These are phyloP conservation scores for Entelexis sorbosivorans DNA, from an alignment of 1,139 yeast genomes.

Conservation along the genomic window DNA sequence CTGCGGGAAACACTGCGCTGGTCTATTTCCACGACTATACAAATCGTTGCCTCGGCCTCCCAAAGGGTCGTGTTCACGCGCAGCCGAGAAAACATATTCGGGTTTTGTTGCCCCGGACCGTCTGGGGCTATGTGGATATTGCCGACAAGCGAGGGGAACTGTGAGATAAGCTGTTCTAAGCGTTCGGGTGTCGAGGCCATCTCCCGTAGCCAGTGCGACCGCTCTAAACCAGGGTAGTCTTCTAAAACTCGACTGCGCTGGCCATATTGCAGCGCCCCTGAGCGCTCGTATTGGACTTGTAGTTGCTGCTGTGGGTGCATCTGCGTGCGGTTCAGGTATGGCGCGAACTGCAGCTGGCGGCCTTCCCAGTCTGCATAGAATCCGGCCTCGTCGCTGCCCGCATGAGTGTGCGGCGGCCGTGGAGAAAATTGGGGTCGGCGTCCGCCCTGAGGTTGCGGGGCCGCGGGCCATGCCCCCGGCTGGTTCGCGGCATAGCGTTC, in stretches of 20 bases:
- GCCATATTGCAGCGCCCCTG: not conserved
- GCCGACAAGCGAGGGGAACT: conserved; percentile 30
- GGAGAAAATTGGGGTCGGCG: too few relatives aligned
- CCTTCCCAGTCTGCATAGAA: not conserved
- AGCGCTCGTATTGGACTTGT: not conserved
- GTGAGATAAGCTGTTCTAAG: conserved; percentile 9
- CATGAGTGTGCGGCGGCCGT: too few relatives aligned
- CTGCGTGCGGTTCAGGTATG: not conserved
- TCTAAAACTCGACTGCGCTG: not conserved
- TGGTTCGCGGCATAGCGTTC: not conserved
- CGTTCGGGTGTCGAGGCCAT: not conserved
- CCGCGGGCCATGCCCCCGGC: not conserved
- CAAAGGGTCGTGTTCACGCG: conserved; percentile 69
- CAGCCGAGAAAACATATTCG: conserved; percentile 23
- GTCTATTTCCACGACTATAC: conserved; percentile 50
- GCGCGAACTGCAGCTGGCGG: not conserved
- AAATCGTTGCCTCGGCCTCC: conserved; percentile 89
- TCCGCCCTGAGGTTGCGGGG: not conserved
- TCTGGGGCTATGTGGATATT: conserved; percentile 24
- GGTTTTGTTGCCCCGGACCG: conserved; percentile 24
- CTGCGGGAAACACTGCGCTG: conserved; percentile 42
- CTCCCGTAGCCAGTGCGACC: not conserved
- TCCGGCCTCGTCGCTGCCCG: not conserved
- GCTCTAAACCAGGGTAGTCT: not conserved
- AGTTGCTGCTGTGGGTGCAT: not conserved